Evolutionary conservation across 257 asterid genomes (phyloP).

Genomic region (Eustoma russellianum): DNA sequence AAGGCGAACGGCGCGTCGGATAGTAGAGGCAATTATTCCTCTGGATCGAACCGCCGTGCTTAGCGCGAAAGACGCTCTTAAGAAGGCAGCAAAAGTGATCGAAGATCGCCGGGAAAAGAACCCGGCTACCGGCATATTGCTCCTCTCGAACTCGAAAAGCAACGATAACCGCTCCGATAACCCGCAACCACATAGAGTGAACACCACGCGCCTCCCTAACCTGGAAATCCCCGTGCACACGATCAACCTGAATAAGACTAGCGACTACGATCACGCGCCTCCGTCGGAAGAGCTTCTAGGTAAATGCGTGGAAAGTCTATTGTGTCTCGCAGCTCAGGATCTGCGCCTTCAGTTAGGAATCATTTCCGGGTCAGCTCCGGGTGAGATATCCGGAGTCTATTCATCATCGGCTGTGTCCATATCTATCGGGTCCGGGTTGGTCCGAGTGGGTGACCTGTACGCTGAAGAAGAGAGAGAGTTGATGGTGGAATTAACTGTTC

Average conservation of each 20-base stretch:
- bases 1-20: constrained; percentile 65
- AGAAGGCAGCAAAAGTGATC: constrained; percentile 84
- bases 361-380: constrained; percentile 47
- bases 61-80: constrained; percentile 61
- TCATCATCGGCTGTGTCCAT: constrained; percentile 35
- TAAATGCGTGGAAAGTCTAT: constrained; percentile 32
- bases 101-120: constrained; percentile 92
- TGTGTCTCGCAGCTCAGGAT: constrained; percentile 52
- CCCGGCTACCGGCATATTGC: constrained; percentile 54
- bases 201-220: constrained; percentile 52
- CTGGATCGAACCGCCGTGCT: constrained; percentile 49
- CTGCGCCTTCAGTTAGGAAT: constrained; percentile 49
- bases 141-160: constrained; percentile 58
- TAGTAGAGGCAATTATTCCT: constrained; percentile 64
- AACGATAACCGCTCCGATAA: constrained; percentile 24
- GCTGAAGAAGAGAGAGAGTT: constrained; percentile 75
- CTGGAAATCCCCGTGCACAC: constrained; percentile 57
- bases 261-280: constrained; percentile 35
- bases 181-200: constrained; percentile 22
- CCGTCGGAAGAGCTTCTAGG: constrained; percentile 27
- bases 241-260: constrained; percentile 24
- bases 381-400: constrained; percentile 61
- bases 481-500: constrained; percentile 74
- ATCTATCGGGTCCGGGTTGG: constrained; percentile 45
- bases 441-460: constrained; percentile 63